Evolutionary conservation across 345 rosid species (phyloP), one percentile per base, ranked within the genome.

Genomic region (Limnanthes douglasii): DNA sequence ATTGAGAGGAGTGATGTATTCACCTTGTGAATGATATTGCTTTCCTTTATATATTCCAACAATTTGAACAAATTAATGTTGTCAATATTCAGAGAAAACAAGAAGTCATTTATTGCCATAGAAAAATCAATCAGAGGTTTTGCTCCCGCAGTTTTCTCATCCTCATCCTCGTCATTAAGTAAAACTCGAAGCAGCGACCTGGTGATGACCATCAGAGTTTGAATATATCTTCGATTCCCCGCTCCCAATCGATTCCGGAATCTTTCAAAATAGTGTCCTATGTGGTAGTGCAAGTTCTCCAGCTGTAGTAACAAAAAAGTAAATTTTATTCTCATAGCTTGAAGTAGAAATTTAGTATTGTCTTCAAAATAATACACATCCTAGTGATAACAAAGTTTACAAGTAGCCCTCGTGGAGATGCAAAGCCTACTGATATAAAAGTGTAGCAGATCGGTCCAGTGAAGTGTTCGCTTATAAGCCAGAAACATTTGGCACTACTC

Each of bases 181-280:
- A 88, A 56, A 52, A 68, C 57, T 59, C 37, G 69, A 43, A 65
- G 72, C 54, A 88, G 68, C 46, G 93, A 80, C 42, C 43, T 51
- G 38, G 77, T 62, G 30, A 88, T 61, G 48, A 83, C 75, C 63
- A 73, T 54, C 43, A 88, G 37, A 40, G 83, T 88, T 61, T 83
- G 97, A 56, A 88, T 79, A 43, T 88, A 64, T 76, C 97, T 83
- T 52, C 86, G 73, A 58, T 88, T 88, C 39, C 93, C 83, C 56
- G 84, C 72, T 51, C 95, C 95, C 69, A 88, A 53, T 25, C 63
- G 68, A 43, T 27, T 67, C 54, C 57, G 29, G 37, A 88, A 83
- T 60, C 90, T 75, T 45, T 62, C 73, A 11, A 88, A 67, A 54
- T 78, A 88, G 51, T 53, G 71, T 55, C 68, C 73, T 28, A 78